Base-by-base conservation (phyloP, 305 asterid genomes). In the Solanum hybrid region DNA sequence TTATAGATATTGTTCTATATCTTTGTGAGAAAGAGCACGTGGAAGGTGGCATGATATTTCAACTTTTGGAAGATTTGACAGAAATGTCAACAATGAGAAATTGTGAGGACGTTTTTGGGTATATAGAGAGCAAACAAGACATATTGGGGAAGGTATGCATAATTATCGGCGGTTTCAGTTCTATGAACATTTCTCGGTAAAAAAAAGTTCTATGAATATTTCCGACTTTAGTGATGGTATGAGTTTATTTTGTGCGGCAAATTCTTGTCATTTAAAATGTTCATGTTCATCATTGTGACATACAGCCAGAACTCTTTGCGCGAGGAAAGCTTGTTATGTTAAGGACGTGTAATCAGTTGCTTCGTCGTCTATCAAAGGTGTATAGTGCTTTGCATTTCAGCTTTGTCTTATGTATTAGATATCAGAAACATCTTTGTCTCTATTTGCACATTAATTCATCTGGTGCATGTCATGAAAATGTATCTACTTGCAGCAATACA, bases 301-400 rank as follows among this genome's bases (percentile, higher is more conserved):
- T 92, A 90, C 92, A 97, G 99, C 98, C 99, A 91, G 99, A 96
- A 92, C 97, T 97, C 91, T 97, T 96, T 89, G 95, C 99, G 83
- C 95, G 99, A 93, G 99, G 99, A 92, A 97, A 97, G 94, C 99
- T 97, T 94, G 99, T 97, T 89, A 97, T 97, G 99, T 93, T 97
- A 90, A 95, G 99, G 90, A 97, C 99, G 77, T 97, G 99, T 93
- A 97, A 97, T 93, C 99, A 97, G 92, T 97, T 97, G 90, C 99
- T 97, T 93, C 99, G 99, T 26, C 99, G 99, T 86, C 92, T 97
- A 87, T 97, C 99, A 91, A 97, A 97, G 99, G 99, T 91, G 91
- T 34, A 91, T 41, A 14, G 61, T 85, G 8, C 38, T 70, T 65
- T 12, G 24, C 73, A 51, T 29, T 83, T 32, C 78, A 31, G 37